A percentile compares a stretch with the other conserved stretches of the same genome.
Conservation (phyloP, 306 rosid genomes). For the Cucumis sativus region Cucumber_9930_V3 NC_026659.2:21219001-21219500, state of each 20-base stretch:
- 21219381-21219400: conserved; percentile 53
- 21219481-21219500: conserved; percentile 50
- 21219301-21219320: conserved; percentile 63
- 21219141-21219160: conserved; percentile 43
- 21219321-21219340: conserved; percentile 63
- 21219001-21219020: conserved; percentile 49
- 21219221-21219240: conserved; percentile 66
- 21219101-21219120: conserved; percentile 58
- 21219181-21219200: conserved; percentile 38
- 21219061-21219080: conserved; percentile 51
- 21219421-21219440: conserved; percentile 52
- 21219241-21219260: conserved; percentile 53
- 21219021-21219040: conserved; percentile 49
- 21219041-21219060: conserved; percentile 52
- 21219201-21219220: conserved; percentile 67
- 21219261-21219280: conserved; percentile 56
- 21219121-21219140: conserved; percentile 65
- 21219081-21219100: conserved; percentile 40
- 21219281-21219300: conserved; percentile 67
- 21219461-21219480: conserved; percentile 44
- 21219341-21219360: conserved; percentile 57
- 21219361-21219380: conserved; percentile 53
- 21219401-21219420: conserved; percentile 40
- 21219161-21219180: conserved; percentile 56
- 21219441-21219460: conserved; percentile 30